phyloP scores from a whole-genome alignment of 371 early-diverging fungal species.

The Funneliformis caledonium region DNA sequence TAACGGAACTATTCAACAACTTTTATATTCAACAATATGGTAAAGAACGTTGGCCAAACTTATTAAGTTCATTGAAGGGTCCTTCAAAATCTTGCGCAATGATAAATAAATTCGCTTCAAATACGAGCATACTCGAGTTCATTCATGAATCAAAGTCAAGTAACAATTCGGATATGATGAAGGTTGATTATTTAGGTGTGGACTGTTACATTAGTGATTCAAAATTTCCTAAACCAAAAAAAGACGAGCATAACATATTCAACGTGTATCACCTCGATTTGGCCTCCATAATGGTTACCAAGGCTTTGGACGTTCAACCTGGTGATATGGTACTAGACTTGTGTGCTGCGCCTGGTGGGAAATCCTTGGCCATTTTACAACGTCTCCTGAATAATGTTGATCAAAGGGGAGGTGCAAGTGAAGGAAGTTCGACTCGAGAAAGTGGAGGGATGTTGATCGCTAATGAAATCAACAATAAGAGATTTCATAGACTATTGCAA shows the following conservation, averaged over 20 bases:
- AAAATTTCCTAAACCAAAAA: conserved; percentile 52
- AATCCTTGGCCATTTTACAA: conserved; percentile 61
- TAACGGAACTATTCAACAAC: conserved; percentile 45
- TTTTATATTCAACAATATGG: conserved; percentile 58
- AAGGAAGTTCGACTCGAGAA: not conserved
- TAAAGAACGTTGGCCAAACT: conserved; percentile 55
- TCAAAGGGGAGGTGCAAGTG: not conserved
- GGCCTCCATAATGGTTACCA: conserved; percentile 66
- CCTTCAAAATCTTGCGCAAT: conserved; percentile 57
- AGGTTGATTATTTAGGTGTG: conserved; percentile 49
- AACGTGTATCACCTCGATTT: conserved; percentile 71
- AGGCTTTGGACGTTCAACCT: conserved; percentile 54
- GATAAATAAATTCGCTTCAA: conserved; percentile 57
- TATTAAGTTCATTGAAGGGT: conserved; percentile 53
- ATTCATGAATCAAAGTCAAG: conserved; percentile 23
- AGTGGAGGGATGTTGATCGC: conserved; percentile 53
- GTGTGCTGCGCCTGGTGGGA: conserved; percentile 76
- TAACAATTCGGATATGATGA: conserved; percentile 41
- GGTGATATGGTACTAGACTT: conserved; percentile 71
- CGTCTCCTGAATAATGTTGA: conserved; percentile 46
- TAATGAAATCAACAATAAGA: conserved; percentile 60
- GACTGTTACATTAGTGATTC: conserved; percentile 51
- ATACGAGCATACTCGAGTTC: conserved; percentile 43
- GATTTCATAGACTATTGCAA: conserved; percentile 58
- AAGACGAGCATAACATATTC: conserved; percentile 46